Base-by-base conservation (phyloP, 495 filamentous ascomycete species). In the Glarea lozoyensis region DNA sequence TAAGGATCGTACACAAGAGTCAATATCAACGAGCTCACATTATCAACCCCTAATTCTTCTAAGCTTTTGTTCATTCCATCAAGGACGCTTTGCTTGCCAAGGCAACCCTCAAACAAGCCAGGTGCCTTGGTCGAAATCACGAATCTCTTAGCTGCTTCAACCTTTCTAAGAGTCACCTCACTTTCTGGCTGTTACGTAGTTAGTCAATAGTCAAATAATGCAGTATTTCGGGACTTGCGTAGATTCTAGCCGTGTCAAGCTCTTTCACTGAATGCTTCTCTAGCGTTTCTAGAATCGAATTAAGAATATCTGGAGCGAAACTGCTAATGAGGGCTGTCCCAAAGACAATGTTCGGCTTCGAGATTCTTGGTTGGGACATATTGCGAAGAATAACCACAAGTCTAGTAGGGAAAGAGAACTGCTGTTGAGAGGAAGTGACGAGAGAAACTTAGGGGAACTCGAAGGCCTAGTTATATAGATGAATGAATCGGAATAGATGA, bases 81-180 rank as follows among this genome's bases (percentile, higher is more conserved):
- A 22, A 64, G 35, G 23, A 67, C 49, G 13, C 41, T 56, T 16
- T 63, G 45, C 38, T 59, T 59, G 12, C 37, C 47, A 25, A 57
- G 40, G 11, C 40, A 20, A 10, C 55, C 52, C 12, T 42, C 23
- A 6, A 10, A 24, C 21, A 53, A 53, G n/a, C 58, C 57, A 0
- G 55, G 54, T 11, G 53, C 48, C 43, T 67, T 66, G 7, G 61
- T 67, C 22, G 62, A 53, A 21, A 69, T 56, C 12, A 45, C 54
- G 40, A 66, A 67, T n/a, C 51, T 40, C 20, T 57, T 55, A 5
- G 56, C 49, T 4, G 58, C 47, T 10, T 38, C 36, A 12, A 43
- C 38, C 24, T 55, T 47, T 10, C 64, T 62, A 5, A 68, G 48
- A 10, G 52, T 22, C 15, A 37, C 48, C 45, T 66, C 63, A 27